Conservation (phyloP, 2,329 filamentous ascomycete genomes). For the Gremmenia infestans region DNA sequence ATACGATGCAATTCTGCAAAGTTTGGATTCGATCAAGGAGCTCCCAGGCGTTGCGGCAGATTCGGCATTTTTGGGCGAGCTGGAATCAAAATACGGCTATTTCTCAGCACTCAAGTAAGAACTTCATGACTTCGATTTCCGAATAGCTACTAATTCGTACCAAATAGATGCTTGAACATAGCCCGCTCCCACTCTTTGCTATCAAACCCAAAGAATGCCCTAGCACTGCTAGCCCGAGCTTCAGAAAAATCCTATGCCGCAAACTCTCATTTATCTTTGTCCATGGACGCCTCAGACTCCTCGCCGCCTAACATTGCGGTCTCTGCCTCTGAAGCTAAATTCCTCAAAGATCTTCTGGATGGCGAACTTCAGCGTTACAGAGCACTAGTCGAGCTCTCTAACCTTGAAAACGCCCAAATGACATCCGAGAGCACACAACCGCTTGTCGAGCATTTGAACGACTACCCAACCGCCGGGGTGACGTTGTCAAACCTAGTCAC, state of each 20-base stretch:
- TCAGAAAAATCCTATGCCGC: constrained; percentile 54
- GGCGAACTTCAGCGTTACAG: constrained; percentile 75
- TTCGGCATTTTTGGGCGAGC: constrained; percentile 64
- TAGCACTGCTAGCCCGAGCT: constrained; percentile 78
- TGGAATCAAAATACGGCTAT: constrained; percentile 75
- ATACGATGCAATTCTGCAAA: constrained; percentile 88
- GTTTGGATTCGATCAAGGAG: constrained; percentile 83
- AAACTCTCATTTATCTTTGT: constrained; percentile 40
- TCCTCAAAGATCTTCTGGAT: constrained; percentile 57
- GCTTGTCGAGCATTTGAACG: constrained; percentile 67
- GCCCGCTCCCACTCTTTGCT: constrained; percentile 78
- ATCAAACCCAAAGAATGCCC: constrained; percentile 67
- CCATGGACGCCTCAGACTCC: constrained; percentile 33
- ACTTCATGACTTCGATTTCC: background rate
- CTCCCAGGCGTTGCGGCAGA: constrained; percentile 88
- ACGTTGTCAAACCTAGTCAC: constrained; percentile 77
- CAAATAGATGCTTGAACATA: constrained; percentile 69
- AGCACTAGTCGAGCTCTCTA: constrained; percentile 78
- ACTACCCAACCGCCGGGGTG: constrained; percentile 65
- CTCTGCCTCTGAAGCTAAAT: constrained; percentile 49
- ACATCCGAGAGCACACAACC: constrained; percentile 42
- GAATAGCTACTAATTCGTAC: constrained; percentile 6
- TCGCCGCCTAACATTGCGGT: constrained; percentile 65
- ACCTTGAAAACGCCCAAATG: constrained; percentile 45
- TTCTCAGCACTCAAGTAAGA: constrained; percentile 82